Evolutionary conservation across 1,284 basidiomycete genomes (phyloP).

Genomic region (Sphagnurus paluster): DNA sequence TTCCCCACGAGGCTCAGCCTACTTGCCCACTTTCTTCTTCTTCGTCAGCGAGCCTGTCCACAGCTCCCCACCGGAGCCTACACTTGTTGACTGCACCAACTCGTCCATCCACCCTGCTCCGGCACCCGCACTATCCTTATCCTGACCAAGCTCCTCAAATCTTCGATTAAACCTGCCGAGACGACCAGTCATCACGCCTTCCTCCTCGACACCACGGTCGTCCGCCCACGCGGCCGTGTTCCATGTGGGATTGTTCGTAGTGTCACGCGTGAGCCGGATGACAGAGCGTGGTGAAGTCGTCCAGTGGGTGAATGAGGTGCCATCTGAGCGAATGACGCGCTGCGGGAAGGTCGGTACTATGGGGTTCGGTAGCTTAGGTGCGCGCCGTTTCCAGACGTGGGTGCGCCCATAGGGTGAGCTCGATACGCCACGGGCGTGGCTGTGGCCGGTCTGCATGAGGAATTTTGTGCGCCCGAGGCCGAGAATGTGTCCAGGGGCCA

Average conservation of each 20-base stretch:
- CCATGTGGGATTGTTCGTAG: slow-evolving; percentile 85
- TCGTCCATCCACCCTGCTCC: slow-evolving; percentile 54
- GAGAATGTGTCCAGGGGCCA: too few relatives aligned
- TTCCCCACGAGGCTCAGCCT: too few relatives aligned
- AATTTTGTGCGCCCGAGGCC: too few relatives aligned
- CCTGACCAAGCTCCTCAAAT: slow-evolving; percentile 63
- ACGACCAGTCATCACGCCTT: slow-evolving; percentile 70
- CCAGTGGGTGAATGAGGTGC: slow-evolving; percentile 84
- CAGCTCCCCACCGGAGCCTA: slow-evolving; percentile 10
- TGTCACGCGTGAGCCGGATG: slow-evolving; percentile 77
- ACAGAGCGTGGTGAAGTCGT: slow-evolving; percentile 81
- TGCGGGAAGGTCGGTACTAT: slow-evolving; percentile 84
- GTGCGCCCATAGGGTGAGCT: slow-evolving; percentile 75
- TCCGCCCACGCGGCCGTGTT: slow-evolving; percentile 61
- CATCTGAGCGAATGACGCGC: slow-evolving; percentile 80
- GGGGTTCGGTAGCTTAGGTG: slow-evolving; percentile 71
- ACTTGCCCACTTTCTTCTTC: slow-evolving; percentile 16
- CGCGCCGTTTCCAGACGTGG: slow-evolving; percentile 71
- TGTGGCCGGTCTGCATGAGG: too few relatives aligned
- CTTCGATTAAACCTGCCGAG: slow-evolving; percentile 78
- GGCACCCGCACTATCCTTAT: slow-evolving; percentile 40
- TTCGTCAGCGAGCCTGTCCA: slow-evolving; percentile 18
- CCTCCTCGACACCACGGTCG: slow-evolving; percentile 65
- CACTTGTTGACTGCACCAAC: slow-evolving; percentile 27
- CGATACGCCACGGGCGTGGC: slow-evolving; percentile 44